phyloP scores from a whole-genome alignment of 148 eudicot genomes.

The Salicornia ramosissima region DNA sequence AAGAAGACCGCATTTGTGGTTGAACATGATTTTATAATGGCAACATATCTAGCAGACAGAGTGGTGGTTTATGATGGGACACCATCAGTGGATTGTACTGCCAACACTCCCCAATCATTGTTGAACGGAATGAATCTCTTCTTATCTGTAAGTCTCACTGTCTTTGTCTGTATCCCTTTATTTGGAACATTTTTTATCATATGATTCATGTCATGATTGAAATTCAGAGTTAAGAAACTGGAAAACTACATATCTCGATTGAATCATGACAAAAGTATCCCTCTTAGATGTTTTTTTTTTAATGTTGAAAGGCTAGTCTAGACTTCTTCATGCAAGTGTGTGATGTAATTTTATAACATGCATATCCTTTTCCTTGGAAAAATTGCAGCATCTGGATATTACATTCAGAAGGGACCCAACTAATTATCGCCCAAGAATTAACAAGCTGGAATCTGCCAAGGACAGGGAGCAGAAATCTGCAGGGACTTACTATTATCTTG shows the following conservation, averaged over 20 bases:
- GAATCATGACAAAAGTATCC: neutral
- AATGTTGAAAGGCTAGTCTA: neutral
- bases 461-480: slow-evolving; percentile 93
- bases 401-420: slow-evolving; percentile 94
- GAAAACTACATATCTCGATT: neutral
- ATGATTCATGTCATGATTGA: neutral
- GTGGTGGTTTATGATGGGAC: slow-evolving; percentile 84
- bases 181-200: neutral
- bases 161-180: neutral
- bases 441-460: slow-evolving; percentile 80
- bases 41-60: slow-evolving; percentile 87
- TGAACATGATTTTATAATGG: slow-evolving; percentile 96
- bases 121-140: slow-evolving; percentile 93
- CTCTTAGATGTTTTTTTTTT: neutral
- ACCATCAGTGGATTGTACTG: slow-evolving; percentile 78
- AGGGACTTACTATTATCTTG: slow-evolving; percentile 87
- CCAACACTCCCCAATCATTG: slow-evolving; percentile 79
- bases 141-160: slow-evolving; percentile 57
- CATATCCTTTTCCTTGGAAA: neutral
- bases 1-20: slow-evolving; percentile 96
- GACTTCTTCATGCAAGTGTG: neutral
- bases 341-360: neutral
- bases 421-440: slow-evolving; percentile 79
- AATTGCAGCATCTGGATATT: slow-evolving; percentile 73
- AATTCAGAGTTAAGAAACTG: neutral